These are phyloP conservation scores for Lipomyces mesembrius DNA, from an alignment of 805 yeast genomes.

Conservation along the genomic window DNA sequence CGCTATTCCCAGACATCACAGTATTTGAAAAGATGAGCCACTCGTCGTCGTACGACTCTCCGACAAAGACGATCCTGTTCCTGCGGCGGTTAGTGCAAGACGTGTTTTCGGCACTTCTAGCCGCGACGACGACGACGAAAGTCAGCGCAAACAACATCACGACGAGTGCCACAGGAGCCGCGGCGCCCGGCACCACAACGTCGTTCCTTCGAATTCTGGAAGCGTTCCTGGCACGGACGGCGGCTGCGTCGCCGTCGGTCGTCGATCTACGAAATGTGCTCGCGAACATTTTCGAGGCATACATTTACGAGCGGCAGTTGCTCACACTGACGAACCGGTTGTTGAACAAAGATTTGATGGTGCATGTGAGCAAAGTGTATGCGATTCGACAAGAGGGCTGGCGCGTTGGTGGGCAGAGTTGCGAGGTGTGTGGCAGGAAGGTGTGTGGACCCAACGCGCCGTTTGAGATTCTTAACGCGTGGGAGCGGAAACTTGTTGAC, in stretches of 20 bases:
- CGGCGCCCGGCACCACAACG: neutral
- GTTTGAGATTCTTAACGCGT: conserved; percentile 22
- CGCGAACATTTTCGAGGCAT: conserved; percentile 38
- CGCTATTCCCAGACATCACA: conserved; percentile 33
- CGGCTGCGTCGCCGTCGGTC: conserved; percentile 37
- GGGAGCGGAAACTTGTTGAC: conserved; percentile 32
- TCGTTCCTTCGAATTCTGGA: conserved; percentile 33
- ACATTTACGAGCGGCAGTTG: conserved; percentile 37
- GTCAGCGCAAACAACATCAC: conserved; percentile 9
- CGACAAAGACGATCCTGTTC: conserved; percentile 35
- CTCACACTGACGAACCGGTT: conserved; percentile 33
- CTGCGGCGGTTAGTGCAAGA: conserved; percentile 37
- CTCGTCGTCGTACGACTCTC: conserved; percentile 32
- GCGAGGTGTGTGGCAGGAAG: conserved; percentile 38
- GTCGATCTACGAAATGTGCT: conserved; percentile 36
- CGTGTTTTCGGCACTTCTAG: conserved; percentile 37
- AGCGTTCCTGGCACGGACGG: conserved; percentile 32
- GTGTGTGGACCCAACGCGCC: conserved; percentile 38
- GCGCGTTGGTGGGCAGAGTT: conserved; percentile 27
- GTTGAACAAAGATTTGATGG: conserved; percentile 35
- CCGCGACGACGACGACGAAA: conserved; percentile 28
- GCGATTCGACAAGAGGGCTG: conserved; percentile 35
- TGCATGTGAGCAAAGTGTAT: conserved; percentile 32
- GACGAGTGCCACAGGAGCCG: conserved; percentile 4
- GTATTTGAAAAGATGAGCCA: conserved; percentile 32